Percentiles rank a stretch among this genome's conserved stretches.
These are phyloP conservation scores for Peronospora farinosa DNA, from an alignment of 352 stramenopile species.

Conservation along the genomic window DNA sequence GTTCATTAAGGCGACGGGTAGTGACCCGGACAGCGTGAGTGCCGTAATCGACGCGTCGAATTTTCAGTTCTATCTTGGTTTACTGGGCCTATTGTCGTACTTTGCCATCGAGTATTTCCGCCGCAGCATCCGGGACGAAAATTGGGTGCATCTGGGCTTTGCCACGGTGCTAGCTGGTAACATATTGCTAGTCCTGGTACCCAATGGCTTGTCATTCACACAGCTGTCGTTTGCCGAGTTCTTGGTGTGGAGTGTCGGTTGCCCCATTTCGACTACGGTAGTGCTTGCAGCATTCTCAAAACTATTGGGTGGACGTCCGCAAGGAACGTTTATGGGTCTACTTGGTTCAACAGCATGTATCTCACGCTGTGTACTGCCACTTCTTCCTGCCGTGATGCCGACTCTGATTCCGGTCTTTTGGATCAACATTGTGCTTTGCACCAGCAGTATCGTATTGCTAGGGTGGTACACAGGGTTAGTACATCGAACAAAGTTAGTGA, in stretches of 20 bases:
- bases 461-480: conserved; percentile 60
- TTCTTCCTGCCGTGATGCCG: conserved; percentile 49
- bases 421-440: conserved; percentile 56
- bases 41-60: conserved; percentile 58
- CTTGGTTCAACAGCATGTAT: conserved; percentile 57
- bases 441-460: conserved; percentile 44
- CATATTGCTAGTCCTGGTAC: conserved; percentile 38
- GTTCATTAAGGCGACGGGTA: conserved; percentile 56
- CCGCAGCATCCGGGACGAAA: conserved; percentile 48
- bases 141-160: conserved; percentile 62
- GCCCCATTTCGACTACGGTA: conserved; percentile 61
- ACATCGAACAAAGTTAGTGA: conserved; percentile 35
- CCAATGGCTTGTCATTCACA: conserved; percentile 34
- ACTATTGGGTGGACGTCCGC: conserved; percentile 50
- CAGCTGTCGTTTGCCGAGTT: conserved; percentile 46
- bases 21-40: conserved; percentile 38
- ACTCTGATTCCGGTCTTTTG: conserved; percentile 60
- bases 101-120: conserved; percentile 70
- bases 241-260: conserved; percentile 75
- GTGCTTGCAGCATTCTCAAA: conserved; percentile 68
- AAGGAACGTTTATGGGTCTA: conserved; percentile 68
- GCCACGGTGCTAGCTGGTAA: conserved; percentile 51
- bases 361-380: conserved; percentile 59
- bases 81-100: conserved; percentile 62
- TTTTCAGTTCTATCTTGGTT: conserved; percentile 72